Base-by-base conservation (phyloP, 2,329 filamentous ascomycete species). In the Didymella glomerata region DNA sequence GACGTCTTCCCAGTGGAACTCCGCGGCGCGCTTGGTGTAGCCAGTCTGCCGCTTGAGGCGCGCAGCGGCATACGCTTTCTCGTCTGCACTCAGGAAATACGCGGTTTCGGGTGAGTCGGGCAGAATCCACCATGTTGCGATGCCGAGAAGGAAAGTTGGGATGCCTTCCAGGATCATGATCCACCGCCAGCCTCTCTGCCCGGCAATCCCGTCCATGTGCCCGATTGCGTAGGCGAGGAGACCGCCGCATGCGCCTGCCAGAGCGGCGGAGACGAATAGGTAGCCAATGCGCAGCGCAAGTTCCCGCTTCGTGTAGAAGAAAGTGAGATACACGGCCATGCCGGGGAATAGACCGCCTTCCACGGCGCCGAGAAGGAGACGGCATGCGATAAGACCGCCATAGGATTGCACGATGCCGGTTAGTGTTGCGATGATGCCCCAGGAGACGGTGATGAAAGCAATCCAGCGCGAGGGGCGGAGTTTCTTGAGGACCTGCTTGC, bases 281-380 rank as follows among this genome's bases (percentile, higher is more conserved):
- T 91, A 92, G 1, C 88, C 89, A 3, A 92, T 87, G 2, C 90
- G 86, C 41, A 92, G 77, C 4, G 89, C 90, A 1, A 92, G 83
- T 75, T 93, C 90, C 27, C 84, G 82, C 69, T 89, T 90, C 46
- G 86, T 90, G 78, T 93, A 93, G 80, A 91, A 92, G 64, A 92
- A 84, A 0, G 90, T 92, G 18, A 93, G 81, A 66, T 91, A 91
- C 18, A 89, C 77, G 5, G 85, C 87, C 64, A 90, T 77, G 0
- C 89, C 89, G 0, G 90, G 89, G 64, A 91, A 91, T 0, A 91
- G 78, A 0, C 89, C 89, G 0, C 88, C 88, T 76, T 91, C 89
- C 38, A 91, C 82, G 7, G 84, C 80, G 5, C 90, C 90, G 0
- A 93, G 84, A 14, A 92, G 77, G 0, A 93, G 71, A 5, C 90